Conservation (phyloP, 2,329 filamentous ascomycete species). For the Claviceps capensis region DNA sequence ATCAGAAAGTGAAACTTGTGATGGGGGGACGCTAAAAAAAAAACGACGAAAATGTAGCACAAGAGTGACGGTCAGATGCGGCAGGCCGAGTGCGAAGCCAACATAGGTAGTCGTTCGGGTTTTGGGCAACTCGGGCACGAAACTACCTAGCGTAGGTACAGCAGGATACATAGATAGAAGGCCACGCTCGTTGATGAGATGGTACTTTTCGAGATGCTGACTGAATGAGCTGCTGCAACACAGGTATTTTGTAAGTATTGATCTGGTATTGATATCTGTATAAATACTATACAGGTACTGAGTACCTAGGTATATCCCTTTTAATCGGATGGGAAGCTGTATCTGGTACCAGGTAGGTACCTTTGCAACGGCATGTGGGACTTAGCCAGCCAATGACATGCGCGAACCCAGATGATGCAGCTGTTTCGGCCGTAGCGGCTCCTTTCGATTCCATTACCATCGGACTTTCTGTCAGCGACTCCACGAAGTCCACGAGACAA, state of each 20-base stretch:
- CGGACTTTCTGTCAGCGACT: neutral
- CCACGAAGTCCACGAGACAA: neutral
- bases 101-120: neutral
- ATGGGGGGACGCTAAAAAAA: too few species aligned
- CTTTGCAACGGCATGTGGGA: too few species aligned
- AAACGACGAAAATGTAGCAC: neutral
- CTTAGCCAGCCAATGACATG: neutral
- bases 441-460: conserved; percentile 2
- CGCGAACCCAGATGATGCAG: neutral
- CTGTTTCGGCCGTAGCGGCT: neutral
- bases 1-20: too few species aligned
- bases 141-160: neutral
- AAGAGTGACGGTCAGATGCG: neutral
- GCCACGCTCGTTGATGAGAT: too few species aligned
- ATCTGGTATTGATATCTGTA: too few species aligned
- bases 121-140: neutral
- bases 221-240: too few species aligned
- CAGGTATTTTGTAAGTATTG: too few species aligned
- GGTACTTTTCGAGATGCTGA: too few species aligned
- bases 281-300: too few species aligned
- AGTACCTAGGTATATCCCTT: too few species aligned
- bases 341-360: too few species aligned
- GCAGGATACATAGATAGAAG: neutral
- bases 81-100: neutral
- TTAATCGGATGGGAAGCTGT: too few species aligned